Percentiles rank a stretch among this genome's conserved stretches.
Conservation (phyloP, 495 filamentous ascomycete genomes). For the Podospora tetraspora region DNA sequence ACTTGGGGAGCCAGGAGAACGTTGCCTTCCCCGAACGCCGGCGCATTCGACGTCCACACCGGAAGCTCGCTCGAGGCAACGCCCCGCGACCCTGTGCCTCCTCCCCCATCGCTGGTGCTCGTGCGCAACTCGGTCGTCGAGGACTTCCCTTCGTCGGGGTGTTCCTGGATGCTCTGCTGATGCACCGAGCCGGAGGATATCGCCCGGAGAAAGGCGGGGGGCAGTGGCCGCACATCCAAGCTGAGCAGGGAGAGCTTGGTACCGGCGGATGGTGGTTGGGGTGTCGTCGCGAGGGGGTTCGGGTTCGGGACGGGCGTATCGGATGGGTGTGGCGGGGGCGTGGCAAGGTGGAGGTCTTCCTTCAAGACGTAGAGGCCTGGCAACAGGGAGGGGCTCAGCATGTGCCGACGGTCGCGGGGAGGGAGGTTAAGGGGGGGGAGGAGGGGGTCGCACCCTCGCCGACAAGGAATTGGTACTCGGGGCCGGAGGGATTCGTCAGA, state of each 20-base stretch:
- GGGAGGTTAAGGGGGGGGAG: background rate
- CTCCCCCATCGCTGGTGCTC: conserved; percentile 45
- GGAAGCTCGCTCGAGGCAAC: conserved; percentile 38
- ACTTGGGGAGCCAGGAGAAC: conserved; percentile 54
- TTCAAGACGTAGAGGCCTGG: conserved; percentile 81
- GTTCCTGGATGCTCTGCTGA: conserved; percentile 54
- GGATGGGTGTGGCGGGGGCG: conserved; percentile 89
- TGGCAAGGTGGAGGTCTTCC: conserved; percentile 88
- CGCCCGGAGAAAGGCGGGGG: conserved; percentile 50
- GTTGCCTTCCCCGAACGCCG: conserved; percentile 87
- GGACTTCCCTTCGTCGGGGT: conserved; percentile 54
- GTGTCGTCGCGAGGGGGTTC: conserved; percentile 82
- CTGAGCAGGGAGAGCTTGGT: conserved; percentile 78
- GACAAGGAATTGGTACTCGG: conserved; percentile 77
- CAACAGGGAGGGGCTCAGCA: conserved; percentile 19
- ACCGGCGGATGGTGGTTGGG: conserved; percentile 72
- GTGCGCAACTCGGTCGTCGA: conserved; percentile 52
- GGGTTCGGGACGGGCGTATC: conserved; percentile 79
- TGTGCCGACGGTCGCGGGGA: background rate
- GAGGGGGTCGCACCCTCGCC: conserved; percentile 66
- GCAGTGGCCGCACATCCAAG: conserved; percentile 56
- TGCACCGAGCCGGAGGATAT: conserved; percentile 33
- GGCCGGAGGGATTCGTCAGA: conserved; percentile 69
- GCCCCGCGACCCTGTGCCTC: conserved; percentile 10
- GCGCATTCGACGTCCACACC: conserved; percentile 41